These are phyloP conservation scores for Plicaturopsis crispa DNA, from an alignment of 768 basidiomycete species.

Conservation along the genomic window DNA sequence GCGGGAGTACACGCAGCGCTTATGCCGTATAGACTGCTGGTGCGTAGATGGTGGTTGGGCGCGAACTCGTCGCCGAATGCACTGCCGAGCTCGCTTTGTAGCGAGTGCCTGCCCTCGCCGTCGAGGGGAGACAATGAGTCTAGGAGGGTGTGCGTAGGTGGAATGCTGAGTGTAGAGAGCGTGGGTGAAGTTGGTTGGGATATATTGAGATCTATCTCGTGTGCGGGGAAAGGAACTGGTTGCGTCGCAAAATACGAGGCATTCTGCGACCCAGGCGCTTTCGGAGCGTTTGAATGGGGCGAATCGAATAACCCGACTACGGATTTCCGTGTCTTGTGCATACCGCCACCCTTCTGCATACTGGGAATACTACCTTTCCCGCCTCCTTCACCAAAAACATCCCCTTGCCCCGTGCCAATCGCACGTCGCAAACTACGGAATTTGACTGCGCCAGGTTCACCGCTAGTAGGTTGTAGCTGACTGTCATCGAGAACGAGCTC, in stretches of 20 bases:
- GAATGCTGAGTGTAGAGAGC: slow-evolving; percentile 26
- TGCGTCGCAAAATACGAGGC: no score
- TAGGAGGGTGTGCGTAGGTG: background rate
- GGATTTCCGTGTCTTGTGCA: slow-evolving; percentile 35
- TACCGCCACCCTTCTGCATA: slow-evolving; percentile 4
- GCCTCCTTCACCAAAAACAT: background rate
- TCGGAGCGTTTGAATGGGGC: slow-evolving; percentile 10
- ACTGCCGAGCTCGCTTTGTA: slow-evolving; percentile 53
- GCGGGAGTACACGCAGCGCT: slow-evolving; percentile 29
- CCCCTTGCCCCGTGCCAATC: slow-evolving; percentile 8
- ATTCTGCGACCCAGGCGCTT: no score
- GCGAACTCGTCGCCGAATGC: slow-evolving; percentile 41
- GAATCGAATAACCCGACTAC: slow-evolving; percentile 58
- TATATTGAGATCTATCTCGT: no score
- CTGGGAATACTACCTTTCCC: slow-evolving; percentile 4
- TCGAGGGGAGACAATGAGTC: background rate
- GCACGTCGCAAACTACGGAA: slow-evolving; percentile 17
- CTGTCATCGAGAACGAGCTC: slow-evolving; percentile 26
- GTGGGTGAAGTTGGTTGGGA: slow-evolving; percentile 26
- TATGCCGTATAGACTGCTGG: slow-evolving; percentile 49
- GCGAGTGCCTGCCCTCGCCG: slow-evolving; percentile 22
- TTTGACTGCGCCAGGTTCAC: slow-evolving; percentile 14
- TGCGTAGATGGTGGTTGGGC: slow-evolving; percentile 38
- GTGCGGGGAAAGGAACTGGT: no score
- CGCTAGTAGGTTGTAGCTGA: slow-evolving; percentile 5